Evolutionary conservation across 2,329 filamentous ascomycete genomes (phyloP), one percentile per base, ranked within the genome.

Genomic region (Periconia sp.): DNA sequence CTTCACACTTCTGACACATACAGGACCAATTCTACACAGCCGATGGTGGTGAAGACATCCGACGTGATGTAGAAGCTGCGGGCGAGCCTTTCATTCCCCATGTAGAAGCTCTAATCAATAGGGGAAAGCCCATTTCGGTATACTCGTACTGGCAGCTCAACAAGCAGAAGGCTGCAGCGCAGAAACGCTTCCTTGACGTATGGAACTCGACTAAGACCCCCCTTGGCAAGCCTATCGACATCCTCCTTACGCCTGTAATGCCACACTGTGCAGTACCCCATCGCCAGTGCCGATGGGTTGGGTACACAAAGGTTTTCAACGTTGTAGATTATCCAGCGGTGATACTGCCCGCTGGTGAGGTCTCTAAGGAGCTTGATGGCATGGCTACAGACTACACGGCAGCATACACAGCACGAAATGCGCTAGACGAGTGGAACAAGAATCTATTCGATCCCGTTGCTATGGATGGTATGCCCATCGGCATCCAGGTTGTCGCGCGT

Each of bases 121-220:
- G 30, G 19, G 63, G 59, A 52, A 73, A 9, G 60, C 81, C 60
- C 1, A 80, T 86, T 11, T 83, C 80, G 0, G 81, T 86, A 0
- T 85, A 81, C 43, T 73, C 83, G 4, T 87, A 87, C 64, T 87
- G 83, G 84, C 82, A 86, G 52, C 72, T 87, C 5, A 86, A 86
- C 65, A 80, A 72, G 46, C 72, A 74, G 18, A 86, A 86, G 55
- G 43, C 73, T 18, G 70, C 67, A 0, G 69, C 75, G 4, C 80
- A 84, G 49, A 77, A 83, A 44, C 71, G 67, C 2, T 85, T 83
- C 41, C 71, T 85, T 1, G 75, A 83, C 35, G 79, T 82, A 43
- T 87, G 83, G 83, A 77, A 78, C 31, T 59, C 60, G 0, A 66
- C 72, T 1, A 68, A 56, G 12, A 79, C 75, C 3, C 58, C 69